Conservation (phyloP, 2,329 filamentous ascomycete genomes). For the Colletotrichum horii region DNA sequence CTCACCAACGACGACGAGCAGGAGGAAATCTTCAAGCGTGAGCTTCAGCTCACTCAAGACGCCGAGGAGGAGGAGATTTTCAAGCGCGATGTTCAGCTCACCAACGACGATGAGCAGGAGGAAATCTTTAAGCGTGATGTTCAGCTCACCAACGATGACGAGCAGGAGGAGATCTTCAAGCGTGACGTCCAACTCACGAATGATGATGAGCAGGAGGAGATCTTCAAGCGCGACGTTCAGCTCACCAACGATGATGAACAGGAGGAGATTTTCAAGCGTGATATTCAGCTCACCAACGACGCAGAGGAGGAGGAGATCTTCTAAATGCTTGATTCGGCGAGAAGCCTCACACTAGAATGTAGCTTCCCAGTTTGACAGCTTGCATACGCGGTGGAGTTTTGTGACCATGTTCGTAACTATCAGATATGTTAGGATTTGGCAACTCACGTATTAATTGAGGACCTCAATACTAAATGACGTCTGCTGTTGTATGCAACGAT, state of each 20-base stretch:
- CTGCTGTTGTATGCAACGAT: not conserved
- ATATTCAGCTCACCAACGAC: not conserved
- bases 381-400: not conserved
- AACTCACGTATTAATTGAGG: not conserved
- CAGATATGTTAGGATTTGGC: not conserved
- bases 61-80: not conserved
- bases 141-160: not conserved
- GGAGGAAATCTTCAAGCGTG: not conserved
- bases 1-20: not conserved
- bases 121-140: not conserved
- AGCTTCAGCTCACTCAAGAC: not conserved
- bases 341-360: not conserved
- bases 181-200: not conserved
- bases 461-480: not conserved
- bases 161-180: not conserved
- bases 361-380: not conserved
- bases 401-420: not conserved
- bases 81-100: not conserved
- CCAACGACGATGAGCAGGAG: not conserved
- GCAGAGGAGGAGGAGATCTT: conserved; percentile 1
- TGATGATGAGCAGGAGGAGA: not conserved
- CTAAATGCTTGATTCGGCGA: not conserved
- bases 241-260: not conserved
- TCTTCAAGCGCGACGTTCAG: not conserved
- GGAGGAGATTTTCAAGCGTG: not conserved